Percentiles rank a stretch among this genome's conserved stretches.
Conservation (phyloP, 805 yeast species). For the Scheffersomyces amazonensis region DNA sequence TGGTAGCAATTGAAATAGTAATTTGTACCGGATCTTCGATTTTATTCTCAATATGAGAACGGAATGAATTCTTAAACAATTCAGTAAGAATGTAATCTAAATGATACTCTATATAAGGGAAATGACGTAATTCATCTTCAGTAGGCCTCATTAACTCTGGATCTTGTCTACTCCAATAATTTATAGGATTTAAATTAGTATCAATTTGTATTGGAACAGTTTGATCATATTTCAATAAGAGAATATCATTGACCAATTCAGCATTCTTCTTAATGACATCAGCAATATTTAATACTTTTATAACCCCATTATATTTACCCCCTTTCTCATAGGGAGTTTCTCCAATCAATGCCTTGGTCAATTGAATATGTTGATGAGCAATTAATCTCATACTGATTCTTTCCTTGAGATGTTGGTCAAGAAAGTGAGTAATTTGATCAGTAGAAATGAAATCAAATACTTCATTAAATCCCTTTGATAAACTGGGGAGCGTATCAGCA, state of each 20-base stretch:
- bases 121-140: conserved; percentile 42
- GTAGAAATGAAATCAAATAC: conserved; percentile 46
- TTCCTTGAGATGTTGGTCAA: conserved; percentile 76
- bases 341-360: conserved; percentile 41
- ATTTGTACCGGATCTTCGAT: conserved; percentile 37
- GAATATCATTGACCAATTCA: conserved; percentile 77
- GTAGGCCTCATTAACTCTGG: conserved; percentile 28
- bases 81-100: conserved; percentile 87
- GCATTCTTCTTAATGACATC: conserved; percentile 62
- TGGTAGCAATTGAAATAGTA: conserved; percentile 33
- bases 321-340: conserved; percentile 48
- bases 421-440: conserved; percentile 54
- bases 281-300: conserved; percentile 62
- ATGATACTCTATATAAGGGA: conserved; percentile 86
- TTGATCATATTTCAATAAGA: conserved; percentile 79
- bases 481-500: conserved; percentile 75
- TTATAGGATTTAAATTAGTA: conserved; percentile 25
- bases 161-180: conserved; percentile 28
- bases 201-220: conserved; percentile 60
- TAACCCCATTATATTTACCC: conserved; percentile 54
- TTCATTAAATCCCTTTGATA: conserved; percentile 82
- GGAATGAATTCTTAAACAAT: conserved; percentile 77
- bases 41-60: conserved; percentile 80
- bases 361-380: conserved; percentile 78
- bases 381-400: conserved; percentile 83